A percentile compares a stretch with the other conserved stretches of the same genome.
Conservation (phyloP, 768 basidiomycete species). For the Kwoniella bestiolae region DNA sequence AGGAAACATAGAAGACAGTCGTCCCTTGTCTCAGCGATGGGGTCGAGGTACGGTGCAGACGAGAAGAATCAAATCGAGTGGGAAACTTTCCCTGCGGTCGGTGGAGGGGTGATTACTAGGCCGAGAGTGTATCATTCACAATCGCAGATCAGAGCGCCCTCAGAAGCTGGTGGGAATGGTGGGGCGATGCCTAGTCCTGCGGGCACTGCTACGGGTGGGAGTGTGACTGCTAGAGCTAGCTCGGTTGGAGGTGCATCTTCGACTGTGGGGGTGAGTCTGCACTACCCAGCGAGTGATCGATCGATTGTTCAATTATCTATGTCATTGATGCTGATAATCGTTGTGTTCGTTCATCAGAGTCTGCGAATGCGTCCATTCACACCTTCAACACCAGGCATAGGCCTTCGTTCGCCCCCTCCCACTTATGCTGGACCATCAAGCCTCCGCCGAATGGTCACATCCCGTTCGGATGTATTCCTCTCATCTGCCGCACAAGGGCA, state of each 20-base stretch:
- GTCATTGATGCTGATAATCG: neutral
- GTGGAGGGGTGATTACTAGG: constrained; percentile 82
- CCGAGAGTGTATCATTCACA: constrained; percentile 86
- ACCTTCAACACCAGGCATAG: constrained; percentile 17
- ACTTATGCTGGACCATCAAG: constrained; percentile 44
- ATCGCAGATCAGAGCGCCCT: constrained; percentile 68
- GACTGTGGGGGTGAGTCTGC: constrained; percentile 53
- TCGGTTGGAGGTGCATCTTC: constrained; percentile 50
- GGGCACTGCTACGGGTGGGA: constrained; percentile 46
- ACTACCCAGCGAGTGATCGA: too few species aligned
- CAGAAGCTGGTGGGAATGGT: constrained; percentile 47
- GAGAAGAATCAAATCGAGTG: constrained; percentile 67
- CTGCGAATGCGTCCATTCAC: constrained; percentile 19
- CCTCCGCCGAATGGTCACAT: constrained; percentile 42
- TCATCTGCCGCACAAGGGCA: constrained; percentile 14
- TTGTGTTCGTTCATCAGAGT: constrained; percentile 20
- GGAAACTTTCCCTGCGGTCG: constrained; percentile 88
- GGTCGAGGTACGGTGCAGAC: constrained; percentile 16
- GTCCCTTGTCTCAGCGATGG: constrained; percentile 13
- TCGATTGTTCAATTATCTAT: neutral
- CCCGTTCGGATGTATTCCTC: constrained; percentile 48
- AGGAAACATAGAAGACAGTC: constrained; percentile 21
- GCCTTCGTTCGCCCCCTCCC: neutral
- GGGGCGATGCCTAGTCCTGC: constrained; percentile 50
- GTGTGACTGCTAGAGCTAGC: constrained; percentile 54